Conservation (phyloP, 2,329 filamentous ascomycete genomes). For the Fusarium subtropicale region DNA sequence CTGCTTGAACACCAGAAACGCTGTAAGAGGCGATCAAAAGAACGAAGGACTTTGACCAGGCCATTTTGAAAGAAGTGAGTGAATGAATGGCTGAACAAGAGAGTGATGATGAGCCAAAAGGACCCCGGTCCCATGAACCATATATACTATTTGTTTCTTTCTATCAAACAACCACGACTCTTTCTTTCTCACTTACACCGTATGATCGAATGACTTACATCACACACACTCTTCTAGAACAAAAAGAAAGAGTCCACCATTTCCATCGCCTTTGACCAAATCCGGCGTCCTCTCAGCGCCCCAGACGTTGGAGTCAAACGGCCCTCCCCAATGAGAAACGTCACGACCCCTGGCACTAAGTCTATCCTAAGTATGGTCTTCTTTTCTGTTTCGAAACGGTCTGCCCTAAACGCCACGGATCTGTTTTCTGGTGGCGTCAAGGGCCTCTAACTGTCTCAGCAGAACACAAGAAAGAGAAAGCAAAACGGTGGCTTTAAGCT, state of each 20-base stretch:
- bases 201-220: neutral
- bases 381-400: conserved; percentile 6
- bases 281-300: conserved; percentile 23
- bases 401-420: conserved; percentile 34
- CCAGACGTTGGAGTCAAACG: conserved; percentile 28
- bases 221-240: conserved; percentile 24
- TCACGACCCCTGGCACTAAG: conserved; percentile 32
- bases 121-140: neutral
- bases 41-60: conserved; percentile 34
- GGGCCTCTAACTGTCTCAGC: conserved; percentile 16
- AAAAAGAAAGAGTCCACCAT: conserved; percentile 1
- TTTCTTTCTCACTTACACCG: neutral
- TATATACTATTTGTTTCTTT: neutral
- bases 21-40: conserved; percentile 20
- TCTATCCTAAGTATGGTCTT: conserved; percentile 3
- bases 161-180: neutral
- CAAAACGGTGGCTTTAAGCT: conserved; percentile 18
- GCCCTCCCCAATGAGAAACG: conserved; percentile 3
- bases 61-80: conserved; percentile 23
- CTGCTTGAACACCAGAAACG: conserved; percentile 16
- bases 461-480: neutral
- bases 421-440: conserved; percentile 31
- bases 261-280: conserved; percentile 16
- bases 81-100: conserved; percentile 19
- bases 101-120: neutral